Base-by-base conservation (phyloP, 2,329 filamentous ascomycete species). In the Hirsutella minnesotensis region DNA sequence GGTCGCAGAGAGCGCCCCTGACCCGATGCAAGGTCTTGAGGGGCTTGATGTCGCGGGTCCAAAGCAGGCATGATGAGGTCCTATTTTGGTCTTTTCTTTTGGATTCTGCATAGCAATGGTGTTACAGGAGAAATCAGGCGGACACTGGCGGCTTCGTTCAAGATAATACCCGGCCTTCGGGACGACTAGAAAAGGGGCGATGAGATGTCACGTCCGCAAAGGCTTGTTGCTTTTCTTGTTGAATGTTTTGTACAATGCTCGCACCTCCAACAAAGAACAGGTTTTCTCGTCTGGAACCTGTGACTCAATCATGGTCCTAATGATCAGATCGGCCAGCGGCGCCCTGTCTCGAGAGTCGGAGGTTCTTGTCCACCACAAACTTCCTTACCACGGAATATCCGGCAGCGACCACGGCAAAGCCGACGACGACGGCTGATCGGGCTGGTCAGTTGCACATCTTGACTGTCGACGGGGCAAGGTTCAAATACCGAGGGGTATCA, bases 21-120 rank as follows among this genome's bases (percentile, higher is more conserved):
- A 96, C 65, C 87, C 90, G 3, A 98, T 98, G 92, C 87, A 95
- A 65, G 90, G 89, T 29, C 68, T 98, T 7, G 89, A 96, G 61
- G 86, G 85, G 15, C 69, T 96, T 43, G 94, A 96, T 63, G 86
- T 96, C 54, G 94, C 90, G 43, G 94, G 94, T 9, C 92, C 92
- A 12, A 89, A 86, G 62, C 82, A 76, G 43, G 80, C 77, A 56
- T 92, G 61, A 76, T 40, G 42, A 20, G 20, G 13, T 19, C 13
- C 41, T 34, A 13, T 15, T n/a, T 37, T 27, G 16, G 15, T n/a
- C 12, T 27, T 38, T 29, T 9, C 53, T 30, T 47, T 42, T 51
- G 46, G 40, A 44, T 49, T 51, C 49, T 54, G 61, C 63, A 70
- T 70, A 68, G 67, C 66, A 62, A 61, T 53, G 67, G 69, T 63